These are phyloP conservation scores for Daldinia vernicosa DNA, from an alignment of 495 filamentous ascomycete genomes.

Conservation along the genomic window DNA sequence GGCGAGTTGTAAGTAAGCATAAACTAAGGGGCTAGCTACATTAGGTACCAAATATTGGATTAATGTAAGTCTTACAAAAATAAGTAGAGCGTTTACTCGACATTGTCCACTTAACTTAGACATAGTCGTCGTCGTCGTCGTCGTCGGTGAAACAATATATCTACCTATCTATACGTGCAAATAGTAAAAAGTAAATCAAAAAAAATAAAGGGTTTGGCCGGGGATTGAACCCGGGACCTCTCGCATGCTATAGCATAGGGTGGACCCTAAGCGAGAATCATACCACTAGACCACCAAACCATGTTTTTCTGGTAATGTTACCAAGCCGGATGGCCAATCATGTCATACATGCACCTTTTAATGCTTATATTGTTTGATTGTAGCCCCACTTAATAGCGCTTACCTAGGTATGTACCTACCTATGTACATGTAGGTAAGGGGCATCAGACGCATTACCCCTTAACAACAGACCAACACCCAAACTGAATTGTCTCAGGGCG, in stretches of 20 bases:
- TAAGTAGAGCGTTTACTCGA: too few relatives aligned
- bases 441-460: not conserved
- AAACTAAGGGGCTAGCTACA: too few relatives aligned
- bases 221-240: constrained; percentile 39
- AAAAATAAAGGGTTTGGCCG: constrained; percentile 28
- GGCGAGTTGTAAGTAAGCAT: too few relatives aligned
- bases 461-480: not conserved
- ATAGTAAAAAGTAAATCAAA: not conserved
- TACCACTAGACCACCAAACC: constrained; percentile 38
- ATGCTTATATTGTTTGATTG: not conserved
- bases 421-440: too few relatives aligned
- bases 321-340: not conserved
- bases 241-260: constrained; percentile 19
- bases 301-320: too few relatives aligned
- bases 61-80: too few relatives aligned
- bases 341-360: not conserved
- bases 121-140: too few relatives aligned
- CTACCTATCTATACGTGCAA: not conserved
- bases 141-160: too few relatives aligned
- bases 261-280: constrained; percentile 38
- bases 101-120: too few relatives aligned
- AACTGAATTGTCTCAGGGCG: not conserved
- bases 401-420: too few relatives aligned
- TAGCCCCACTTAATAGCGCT: not conserved
- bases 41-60: too few relatives aligned